These are phyloP conservation scores for Akanthomyces lecanii DNA, from an alignment of 2,329 filamentous ascomycete genomes.

Conservation along the genomic window DNA sequence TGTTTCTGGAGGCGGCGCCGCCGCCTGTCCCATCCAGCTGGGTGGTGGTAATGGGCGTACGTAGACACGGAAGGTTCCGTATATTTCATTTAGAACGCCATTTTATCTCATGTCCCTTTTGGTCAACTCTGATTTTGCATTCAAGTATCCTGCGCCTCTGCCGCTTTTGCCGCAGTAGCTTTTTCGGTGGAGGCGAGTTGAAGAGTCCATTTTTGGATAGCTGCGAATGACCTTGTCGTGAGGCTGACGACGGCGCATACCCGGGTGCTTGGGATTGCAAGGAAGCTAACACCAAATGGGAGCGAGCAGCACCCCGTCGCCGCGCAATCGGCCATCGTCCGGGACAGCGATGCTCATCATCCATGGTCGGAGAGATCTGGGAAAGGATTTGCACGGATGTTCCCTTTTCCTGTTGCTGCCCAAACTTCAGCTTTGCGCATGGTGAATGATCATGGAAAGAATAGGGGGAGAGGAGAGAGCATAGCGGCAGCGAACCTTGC, in stretches of 20 bases:
- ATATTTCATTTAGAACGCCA: background rate
- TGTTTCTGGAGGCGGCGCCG: background rate
- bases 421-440: background rate
- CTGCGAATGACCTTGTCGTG: background rate
- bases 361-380: background rate
- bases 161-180: conserved; percentile 10
- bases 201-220: conserved; percentile 2
- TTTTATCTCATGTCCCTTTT: background rate
- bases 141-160: conserved; percentile 8
- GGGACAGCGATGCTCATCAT: background rate
- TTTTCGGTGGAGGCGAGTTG: conserved; percentile 8
- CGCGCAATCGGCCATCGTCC: conserved; percentile 14
- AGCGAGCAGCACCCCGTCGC: background rate
- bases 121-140: background rate
- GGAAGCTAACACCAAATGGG: background rate
- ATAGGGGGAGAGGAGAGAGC: background rate
- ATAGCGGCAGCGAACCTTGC: background rate
- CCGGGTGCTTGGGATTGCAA: background rate
- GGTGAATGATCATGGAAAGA: no score
- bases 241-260: conserved; percentile 3
- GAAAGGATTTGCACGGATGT: background rate
- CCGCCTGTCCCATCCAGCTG: background rate
- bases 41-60: background rate
- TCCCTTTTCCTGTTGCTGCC: background rate
- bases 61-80: conserved; percentile 2